A percentile compares a stretch with the other conserved stretches of the same genome.
Evolutionary conservation across 768 basidiomycete species (phyloP).

Genomic region (Ramaria sp.): DNA sequence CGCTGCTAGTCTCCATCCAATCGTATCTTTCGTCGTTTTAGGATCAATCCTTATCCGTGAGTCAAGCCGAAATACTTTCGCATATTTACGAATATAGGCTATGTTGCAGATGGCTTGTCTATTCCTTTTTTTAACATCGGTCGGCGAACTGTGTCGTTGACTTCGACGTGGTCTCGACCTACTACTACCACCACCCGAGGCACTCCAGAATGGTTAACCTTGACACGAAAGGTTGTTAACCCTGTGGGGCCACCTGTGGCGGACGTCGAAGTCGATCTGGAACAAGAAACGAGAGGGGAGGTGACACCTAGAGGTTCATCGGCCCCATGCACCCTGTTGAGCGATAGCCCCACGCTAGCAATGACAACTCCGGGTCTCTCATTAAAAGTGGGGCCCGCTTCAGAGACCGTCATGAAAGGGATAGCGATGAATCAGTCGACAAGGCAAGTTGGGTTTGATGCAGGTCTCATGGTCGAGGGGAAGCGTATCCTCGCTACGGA

Average conservation of each 20-base stretch:
- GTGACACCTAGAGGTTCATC: not conserved
- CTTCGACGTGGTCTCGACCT: not conserved
- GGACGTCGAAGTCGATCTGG: not conserved
- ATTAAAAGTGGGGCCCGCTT: not conserved
- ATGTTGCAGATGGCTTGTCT: conserved; percentile 30
- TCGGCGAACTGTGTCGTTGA: conserved; percentile 15
- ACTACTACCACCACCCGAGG: not conserved
- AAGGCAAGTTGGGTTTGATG: conserved; percentile 41
- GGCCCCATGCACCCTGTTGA: not conserved
- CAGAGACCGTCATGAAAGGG: not conserved
- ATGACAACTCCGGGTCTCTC: not conserved
- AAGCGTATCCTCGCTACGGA: conserved; percentile 44
- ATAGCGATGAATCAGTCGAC: not conserved
- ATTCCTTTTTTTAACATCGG: conserved; percentile 42
- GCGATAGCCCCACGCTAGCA: not conserved
- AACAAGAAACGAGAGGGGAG: not conserved
- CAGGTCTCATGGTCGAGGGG: conserved; percentile 73
- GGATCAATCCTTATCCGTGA: conserved; percentile 76
- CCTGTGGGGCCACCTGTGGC: not conserved
- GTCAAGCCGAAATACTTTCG: conserved; percentile 16
- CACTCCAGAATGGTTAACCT: not conserved
- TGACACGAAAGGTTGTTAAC: not conserved
- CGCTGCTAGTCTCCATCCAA: conserved; percentile 63
- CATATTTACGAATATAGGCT: not conserved
- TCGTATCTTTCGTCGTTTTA: conserved; percentile 82